A percentile compares a stretch with the other conserved stretches of the same genome.
phyloP scores from a whole-genome alignment of 257 asterid genomes.

The Solanum bulbocastanum region DNA sequence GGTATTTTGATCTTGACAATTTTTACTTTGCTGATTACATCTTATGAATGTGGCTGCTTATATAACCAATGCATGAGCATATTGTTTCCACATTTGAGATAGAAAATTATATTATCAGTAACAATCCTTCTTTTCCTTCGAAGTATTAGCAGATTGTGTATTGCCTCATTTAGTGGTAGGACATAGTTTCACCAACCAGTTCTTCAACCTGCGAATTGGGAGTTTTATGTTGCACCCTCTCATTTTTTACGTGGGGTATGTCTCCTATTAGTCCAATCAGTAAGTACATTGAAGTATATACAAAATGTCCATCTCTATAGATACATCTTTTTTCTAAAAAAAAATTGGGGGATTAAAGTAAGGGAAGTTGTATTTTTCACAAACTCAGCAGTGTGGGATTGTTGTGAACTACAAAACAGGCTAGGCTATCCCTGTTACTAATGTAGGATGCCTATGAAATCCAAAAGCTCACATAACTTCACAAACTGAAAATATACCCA shows the following conservation, averaged over 20 bases:
- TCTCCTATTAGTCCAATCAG: not conserved
- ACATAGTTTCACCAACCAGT: not conserved
- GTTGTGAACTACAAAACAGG: not conserved
- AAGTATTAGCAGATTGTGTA: not conserved
- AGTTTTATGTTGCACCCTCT: not conserved
- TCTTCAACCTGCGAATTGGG: not conserved
- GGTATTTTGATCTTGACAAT: conserved; percentile 3
- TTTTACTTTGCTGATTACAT: not conserved
- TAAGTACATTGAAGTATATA: not conserved
- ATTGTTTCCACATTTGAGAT: not conserved
- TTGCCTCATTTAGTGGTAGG: not conserved
- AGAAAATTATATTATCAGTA: not conserved
- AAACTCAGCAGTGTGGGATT: not conserved
- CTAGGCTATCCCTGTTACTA: not conserved
- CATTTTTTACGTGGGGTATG: not conserved
- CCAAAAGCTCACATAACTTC: not conserved
- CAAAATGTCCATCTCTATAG: not conserved
- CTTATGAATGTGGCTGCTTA: not conserved
- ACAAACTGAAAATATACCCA: not conserved
- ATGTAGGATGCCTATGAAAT: not conserved
- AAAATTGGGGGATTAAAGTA: not conserved
- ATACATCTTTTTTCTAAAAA: not conserved
- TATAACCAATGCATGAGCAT: not conserved
- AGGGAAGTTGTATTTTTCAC: not conserved
- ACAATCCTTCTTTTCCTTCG: not conserved